Conservation (phyloP, 1,139 yeast species). For the Candida pseudoviswanathii region DNA sequence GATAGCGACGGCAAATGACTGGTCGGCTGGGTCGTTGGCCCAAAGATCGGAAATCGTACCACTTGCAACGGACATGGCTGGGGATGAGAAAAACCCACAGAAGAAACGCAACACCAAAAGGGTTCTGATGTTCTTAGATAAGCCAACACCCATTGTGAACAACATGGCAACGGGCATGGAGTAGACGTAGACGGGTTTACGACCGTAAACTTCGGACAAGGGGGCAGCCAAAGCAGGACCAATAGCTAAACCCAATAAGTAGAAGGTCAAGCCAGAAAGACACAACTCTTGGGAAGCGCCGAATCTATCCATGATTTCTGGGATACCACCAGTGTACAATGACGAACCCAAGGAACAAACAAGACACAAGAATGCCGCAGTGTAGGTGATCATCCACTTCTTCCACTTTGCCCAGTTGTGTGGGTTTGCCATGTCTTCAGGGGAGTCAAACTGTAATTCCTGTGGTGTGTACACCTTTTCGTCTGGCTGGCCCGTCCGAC, state of each 20-base stretch:
- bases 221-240: constrained; percentile 83
- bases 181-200: constrained; percentile 60
- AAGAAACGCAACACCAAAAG: constrained; percentile 74
- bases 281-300: constrained; percentile 59
- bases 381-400: constrained; percentile 65
- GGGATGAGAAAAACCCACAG: constrained; percentile 79
- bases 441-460: constrained; percentile 62
- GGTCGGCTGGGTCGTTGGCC: constrained; percentile 53
- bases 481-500: neutral
- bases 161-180: constrained; percentile 71
- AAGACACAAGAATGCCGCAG: constrained; percentile 63
- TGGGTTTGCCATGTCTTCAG: constrained; percentile 62
- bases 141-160: constrained; percentile 76
- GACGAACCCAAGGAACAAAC: constrained; percentile 76
- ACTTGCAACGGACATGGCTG: constrained; percentile 84
- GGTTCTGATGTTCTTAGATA: constrained; percentile 56
- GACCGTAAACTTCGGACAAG: constrained; percentile 71
- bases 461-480: constrained; percentile 30
- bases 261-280: constrained; percentile 68
- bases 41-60: constrained; percentile 82
- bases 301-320: constrained; percentile 49
- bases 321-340: constrained; percentile 62
- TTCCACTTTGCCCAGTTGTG: constrained; percentile 64
- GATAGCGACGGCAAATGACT: constrained; percentile 69
- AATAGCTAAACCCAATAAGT: constrained; percentile 67